Evolutionary conservation across 371 early-diverging fungal species (phyloP), one percentile per base, ranked within the genome.

Genomic region (Circinella minor): DNA sequence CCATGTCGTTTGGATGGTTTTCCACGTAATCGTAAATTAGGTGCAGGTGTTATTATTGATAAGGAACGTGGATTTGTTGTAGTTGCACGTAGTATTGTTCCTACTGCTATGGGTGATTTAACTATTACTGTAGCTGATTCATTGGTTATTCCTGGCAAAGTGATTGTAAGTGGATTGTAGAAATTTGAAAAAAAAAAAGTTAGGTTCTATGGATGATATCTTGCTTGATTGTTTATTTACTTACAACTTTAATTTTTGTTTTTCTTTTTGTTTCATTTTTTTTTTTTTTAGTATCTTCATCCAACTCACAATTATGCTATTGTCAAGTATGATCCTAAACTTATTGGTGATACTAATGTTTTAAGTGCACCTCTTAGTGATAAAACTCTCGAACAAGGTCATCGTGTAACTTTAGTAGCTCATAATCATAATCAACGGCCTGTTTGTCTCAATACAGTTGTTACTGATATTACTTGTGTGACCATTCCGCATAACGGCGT

Each of bases 281-380:
- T 9, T n/a, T 13, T 79, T 3, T 85, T 57, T 4, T 73, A 84
- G 71, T 94, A 90, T 71, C 77, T 94, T n/a, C 94, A 95, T 70
- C 94, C 94, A n/a, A 90, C 91, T 3, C 94, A 94, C 63, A 93
- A 93, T 72, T 88, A 91, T 69, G 86, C 91, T 1, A 77, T 95
- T 65, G 78, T 93, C 9, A 84, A 86, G 38, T 95, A 93, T 79
- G 92, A 94, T 76, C 92, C 96, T 6, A 78, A 74, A 43, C 81
- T 88, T 20, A 69, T 94, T 55, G 94, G 92, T 48, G 84, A 87
- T 4, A 94, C 95, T 3, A 87, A 91, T 36, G 91, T 93, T 0
- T 71, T 81, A 63, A 83, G 90, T 39, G 91, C 93, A 18, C 83
- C 84, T 4, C 67, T 93, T 38, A 88, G 90, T 66, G 81, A 86